A percentile compares a stretch with the other conserved stretches of the same genome.
These are phyloP conservation scores for Diplodia corticola DNA, from an alignment of 2,329 filamentous ascomycete species.

Conservation along the genomic window DNA sequence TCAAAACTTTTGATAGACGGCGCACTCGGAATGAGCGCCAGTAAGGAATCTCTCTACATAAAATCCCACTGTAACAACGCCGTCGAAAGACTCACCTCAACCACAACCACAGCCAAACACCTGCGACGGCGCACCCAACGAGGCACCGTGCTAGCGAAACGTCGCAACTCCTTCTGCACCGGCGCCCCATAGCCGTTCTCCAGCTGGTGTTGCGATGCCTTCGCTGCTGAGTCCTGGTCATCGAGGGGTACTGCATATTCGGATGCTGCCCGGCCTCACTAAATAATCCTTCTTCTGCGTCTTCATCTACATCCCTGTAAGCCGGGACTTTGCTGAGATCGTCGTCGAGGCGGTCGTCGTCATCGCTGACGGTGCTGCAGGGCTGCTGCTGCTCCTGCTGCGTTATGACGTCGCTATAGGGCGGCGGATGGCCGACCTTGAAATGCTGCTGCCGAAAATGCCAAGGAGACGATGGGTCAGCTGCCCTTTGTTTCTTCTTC, in stretches of 20 bases:
- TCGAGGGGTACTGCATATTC: background rate
- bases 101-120: background rate
- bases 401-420: background rate
- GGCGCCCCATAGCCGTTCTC: background rate
- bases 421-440: slow-evolving; percentile 9
- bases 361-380: background rate
- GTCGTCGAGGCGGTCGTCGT: background rate
- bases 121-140: background rate
- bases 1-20: no score
- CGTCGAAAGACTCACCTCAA: background rate
- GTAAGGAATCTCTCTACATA: no score
- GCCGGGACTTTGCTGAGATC: background rate
- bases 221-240: background rate
- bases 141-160: background rate
- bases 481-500: background rate
- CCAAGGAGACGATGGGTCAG: background rate
- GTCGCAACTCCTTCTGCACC: background rate
- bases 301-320: background rate
- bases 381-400: background rate
- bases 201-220: background rate
- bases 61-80: background rate
- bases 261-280: background rate
- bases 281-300: background rate
- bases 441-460: background rate
- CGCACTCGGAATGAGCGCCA: no score